A percentile compares a stretch with the other conserved stretches of the same genome.
phyloP scores from a whole-genome alignment of 257 asterid genomes.

The Anisodus tanguticus region DNA sequence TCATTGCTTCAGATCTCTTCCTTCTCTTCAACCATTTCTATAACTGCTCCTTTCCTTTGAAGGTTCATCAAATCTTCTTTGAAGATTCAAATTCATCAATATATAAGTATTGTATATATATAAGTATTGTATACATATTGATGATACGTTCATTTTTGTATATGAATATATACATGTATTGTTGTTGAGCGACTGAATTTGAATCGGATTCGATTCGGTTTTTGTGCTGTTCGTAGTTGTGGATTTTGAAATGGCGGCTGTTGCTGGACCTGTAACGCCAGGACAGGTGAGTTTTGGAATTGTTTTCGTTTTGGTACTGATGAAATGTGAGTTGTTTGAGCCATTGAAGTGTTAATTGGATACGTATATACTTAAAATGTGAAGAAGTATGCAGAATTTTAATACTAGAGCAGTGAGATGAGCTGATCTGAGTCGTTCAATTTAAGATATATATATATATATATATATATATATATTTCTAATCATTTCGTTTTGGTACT shows the following conservation, averaged over 20 bases:
- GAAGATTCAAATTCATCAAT: no score
- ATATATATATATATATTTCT: no score
- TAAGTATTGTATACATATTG: no score
- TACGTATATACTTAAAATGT: no score
- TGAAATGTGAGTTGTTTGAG: background rate
- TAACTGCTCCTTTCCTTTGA: background rate
- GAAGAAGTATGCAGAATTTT: background rate
- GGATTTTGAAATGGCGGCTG: slow-evolving; percentile 58
- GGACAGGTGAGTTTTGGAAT: slow-evolving; percentile 57
- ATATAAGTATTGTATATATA: no score
- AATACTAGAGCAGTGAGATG: background rate
- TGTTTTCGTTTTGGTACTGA: background rate
- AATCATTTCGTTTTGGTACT: no score
- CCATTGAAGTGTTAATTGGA: background rate
- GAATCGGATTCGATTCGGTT: slow-evolving; percentile 29
- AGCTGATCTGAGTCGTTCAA: background rate
- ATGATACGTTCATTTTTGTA: background rate
- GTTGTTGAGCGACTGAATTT: background rate
- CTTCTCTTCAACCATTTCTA: background rate
- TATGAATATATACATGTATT: background rate
- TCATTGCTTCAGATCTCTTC: slow-evolving; percentile 29
- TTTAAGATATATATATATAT: background rate
- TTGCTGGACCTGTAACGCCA: slow-evolving; percentile 68
- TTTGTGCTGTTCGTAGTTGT: no score
- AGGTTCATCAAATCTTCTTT: no score